Percentiles rank a stretch among this genome's conserved stretches.
These are phyloP conservation scores for Geranium incanum DNA, from an alignment of 441 rosid genomes.

Conservation along the genomic window DNA sequence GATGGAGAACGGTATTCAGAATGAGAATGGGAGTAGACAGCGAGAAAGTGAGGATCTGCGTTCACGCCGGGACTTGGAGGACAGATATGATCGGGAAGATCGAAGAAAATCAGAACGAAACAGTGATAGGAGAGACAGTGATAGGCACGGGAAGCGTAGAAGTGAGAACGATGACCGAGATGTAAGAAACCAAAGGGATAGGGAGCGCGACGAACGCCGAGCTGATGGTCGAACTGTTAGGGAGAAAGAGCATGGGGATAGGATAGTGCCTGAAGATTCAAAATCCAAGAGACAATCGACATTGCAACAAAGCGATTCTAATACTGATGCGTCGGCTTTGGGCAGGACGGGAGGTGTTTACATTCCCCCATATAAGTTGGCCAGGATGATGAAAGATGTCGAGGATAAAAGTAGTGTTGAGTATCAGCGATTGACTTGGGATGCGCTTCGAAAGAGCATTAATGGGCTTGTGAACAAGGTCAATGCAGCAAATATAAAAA, in stretches of 20 bases:
- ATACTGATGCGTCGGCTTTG: constrained; percentile 27
- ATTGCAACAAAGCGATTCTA: constrained; percentile 28
- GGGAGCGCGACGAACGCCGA: constrained; percentile 22
- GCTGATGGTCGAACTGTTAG: constrained; percentile 22
- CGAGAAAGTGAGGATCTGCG: constrained; percentile 26
- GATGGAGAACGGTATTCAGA: constrained; percentile 25
- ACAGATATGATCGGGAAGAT: constrained; percentile 25
- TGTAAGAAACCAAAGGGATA: constrained; percentile 27
- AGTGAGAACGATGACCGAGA: constrained; percentile 19
- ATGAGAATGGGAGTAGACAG: constrained; percentile 27
- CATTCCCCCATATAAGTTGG: constrained; percentile 82
- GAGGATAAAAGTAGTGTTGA: constrained; percentile 73
- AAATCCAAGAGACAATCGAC: constrained; percentile 24
- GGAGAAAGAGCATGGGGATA: constrained; percentile 33
- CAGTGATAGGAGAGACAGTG: constrained; percentile 25
- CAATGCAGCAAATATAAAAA: constrained; percentile 76
- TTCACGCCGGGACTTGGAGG: constrained; percentile 25
- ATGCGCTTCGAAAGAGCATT: constrained; percentile 85
- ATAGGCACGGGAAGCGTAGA: constrained; percentile 27
- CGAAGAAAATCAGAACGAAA: constrained; percentile 22
- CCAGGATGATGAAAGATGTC: constrained; percentile 80
- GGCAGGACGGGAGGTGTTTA: constrained; percentile 81
- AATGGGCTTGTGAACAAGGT: constrained; percentile 86
- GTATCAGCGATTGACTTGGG: constrained; percentile 90
- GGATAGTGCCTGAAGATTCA: constrained; percentile 26